Conservation (phyloP, 2,329 filamentous ascomycete species). For the Venturia asperata region DNA sequence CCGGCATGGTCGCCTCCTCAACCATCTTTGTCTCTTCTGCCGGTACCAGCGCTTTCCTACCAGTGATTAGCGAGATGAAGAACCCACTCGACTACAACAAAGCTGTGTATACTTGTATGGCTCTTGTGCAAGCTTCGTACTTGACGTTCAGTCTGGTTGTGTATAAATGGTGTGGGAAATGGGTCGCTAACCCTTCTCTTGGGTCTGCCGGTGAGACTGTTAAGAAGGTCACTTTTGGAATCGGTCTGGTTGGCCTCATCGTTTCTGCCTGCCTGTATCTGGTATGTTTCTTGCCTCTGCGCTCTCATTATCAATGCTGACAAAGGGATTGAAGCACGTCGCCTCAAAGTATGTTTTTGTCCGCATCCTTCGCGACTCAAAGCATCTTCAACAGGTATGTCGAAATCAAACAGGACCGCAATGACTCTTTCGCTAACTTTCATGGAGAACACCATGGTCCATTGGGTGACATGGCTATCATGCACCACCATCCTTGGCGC, state of each 20-base stretch:
- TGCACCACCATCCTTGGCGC: slow-evolving; percentile 39
- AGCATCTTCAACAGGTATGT: slow-evolving; percentile 39
- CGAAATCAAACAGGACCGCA: neutral
- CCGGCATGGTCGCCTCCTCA: slow-evolving; percentile 50
- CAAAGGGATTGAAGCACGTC: slow-evolving; percentile 32
- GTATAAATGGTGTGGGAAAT: slow-evolving; percentile 55
- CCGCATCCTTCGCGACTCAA: slow-evolving; percentile 45
- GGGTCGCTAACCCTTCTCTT: slow-evolving; percentile 55
- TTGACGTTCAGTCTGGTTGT: slow-evolving; percentile 53
- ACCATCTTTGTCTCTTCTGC: slow-evolving; percentile 56
- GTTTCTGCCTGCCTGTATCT: slow-evolving; percentile 44
- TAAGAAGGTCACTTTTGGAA: slow-evolving; percentile 56
- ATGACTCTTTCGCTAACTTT: neutral
- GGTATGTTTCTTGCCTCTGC: neutral
- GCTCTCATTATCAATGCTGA: neutral
- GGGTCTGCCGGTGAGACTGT: slow-evolving; percentile 53
- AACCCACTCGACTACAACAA: slow-evolving; percentile 54
- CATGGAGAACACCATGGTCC: slow-evolving; percentile 39
- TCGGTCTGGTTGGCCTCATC: slow-evolving; percentile 49
- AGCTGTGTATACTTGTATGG: slow-evolving; percentile 53
- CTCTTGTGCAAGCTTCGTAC: slow-evolving; percentile 50
- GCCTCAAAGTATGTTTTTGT: slow-evolving; percentile 52
- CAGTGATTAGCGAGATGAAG: slow-evolving; percentile 60
- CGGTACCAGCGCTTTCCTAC: slow-evolving; percentile 54
- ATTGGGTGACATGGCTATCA: slow-evolving; percentile 47